Conservation (phyloP, 2,329 filamentous ascomycete genomes). For the Fusarium protoensiforme region DNA sequence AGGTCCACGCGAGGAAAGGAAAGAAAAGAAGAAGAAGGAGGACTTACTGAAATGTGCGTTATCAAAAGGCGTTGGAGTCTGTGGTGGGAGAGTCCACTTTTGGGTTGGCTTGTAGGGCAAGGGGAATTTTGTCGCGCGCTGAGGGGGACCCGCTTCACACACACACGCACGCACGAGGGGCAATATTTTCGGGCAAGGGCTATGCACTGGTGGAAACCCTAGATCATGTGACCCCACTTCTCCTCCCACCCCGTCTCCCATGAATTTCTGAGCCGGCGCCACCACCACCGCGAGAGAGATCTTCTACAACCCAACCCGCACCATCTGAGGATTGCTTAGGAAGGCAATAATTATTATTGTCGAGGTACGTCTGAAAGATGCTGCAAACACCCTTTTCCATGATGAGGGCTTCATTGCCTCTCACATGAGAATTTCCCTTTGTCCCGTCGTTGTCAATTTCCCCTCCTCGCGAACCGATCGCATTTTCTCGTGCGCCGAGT, state of each 20-base stretch:
- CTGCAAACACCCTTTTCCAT: constrained; percentile 48
- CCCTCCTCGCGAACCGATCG: constrained; percentile 10
- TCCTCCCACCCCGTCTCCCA: background rate
- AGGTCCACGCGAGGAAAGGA: constrained; percentile 45
- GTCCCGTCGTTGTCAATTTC: constrained; percentile 11
- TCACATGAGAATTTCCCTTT: constrained; percentile 46
- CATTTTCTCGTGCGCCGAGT: constrained; percentile 1
- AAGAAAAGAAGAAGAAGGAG: constrained; percentile 35
- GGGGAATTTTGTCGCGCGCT: background rate
- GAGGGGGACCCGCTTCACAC: background rate
- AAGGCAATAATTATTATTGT: constrained; percentile 69
- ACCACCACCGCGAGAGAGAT: constrained; percentile 40
- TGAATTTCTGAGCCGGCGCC: constrained; percentile 46
- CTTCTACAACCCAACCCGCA: constrained; percentile 50
- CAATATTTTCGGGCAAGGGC: constrained; percentile 25
- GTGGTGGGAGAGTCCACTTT: constrained; percentile 30
- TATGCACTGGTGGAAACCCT: constrained; percentile 38
- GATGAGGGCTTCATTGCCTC: constrained; percentile 45
- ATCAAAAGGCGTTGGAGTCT: constrained; percentile 42
- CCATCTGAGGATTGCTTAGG: constrained; percentile 72
- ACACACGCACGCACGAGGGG: background rate
- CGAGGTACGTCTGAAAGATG: constrained; percentile 71
- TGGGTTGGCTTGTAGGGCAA: constrained; percentile 32
- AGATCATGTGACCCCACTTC: constrained; percentile 45
- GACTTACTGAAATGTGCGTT: constrained; percentile 48